Percentiles rank a stretch among this genome's conserved stretches.
Conservation (phyloP, 1,284 basidiomycete species). For the Malassezia sympodialis region DNA sequence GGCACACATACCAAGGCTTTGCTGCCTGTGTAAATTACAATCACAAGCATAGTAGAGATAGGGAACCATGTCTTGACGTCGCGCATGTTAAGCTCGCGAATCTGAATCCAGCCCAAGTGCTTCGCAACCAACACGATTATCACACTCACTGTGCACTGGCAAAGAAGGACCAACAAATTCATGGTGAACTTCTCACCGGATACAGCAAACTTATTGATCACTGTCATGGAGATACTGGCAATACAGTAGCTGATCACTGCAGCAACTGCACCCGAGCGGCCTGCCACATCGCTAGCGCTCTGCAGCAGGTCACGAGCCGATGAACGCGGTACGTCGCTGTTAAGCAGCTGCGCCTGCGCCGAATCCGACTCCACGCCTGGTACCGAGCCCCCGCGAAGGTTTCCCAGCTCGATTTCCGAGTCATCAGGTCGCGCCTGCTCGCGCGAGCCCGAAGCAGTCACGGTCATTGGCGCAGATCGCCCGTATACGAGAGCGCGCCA, state of each 20-base stretch:
- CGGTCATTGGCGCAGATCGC: background rate
- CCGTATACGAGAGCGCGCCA: background rate
- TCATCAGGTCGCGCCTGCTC: constrained; percentile 1
- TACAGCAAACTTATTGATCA: constrained; percentile 94
- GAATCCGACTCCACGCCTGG: constrained; percentile 11
- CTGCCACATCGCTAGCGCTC: background rate
- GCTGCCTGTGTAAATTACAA: constrained; percentile 94
- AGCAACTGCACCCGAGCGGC: constrained; percentile 52
- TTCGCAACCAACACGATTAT: constrained; percentile 66
- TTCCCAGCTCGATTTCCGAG: constrained; percentile 11
- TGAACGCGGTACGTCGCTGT: background rate
- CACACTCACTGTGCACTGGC: constrained; percentile 70
- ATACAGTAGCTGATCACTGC: constrained; percentile 82
- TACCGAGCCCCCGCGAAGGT: background rate
- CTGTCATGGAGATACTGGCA: constrained; percentile 93
- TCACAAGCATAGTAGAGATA: constrained; percentile 79
- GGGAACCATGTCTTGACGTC: constrained; percentile 92
- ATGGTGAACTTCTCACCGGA: constrained; percentile 88
- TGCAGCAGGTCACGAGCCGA: background rate
- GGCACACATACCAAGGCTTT: constrained; percentile 67
- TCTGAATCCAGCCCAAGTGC: constrained; percentile 70
- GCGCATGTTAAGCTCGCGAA: constrained; percentile 70
- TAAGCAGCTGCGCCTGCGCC: constrained; percentile 4
- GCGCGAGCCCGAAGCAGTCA: background rate
- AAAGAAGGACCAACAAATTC: constrained; percentile 86